These are phyloP conservation scores for Linnemannia hyalina DNA, from an alignment of 192 early-diverging fungal species.

Conservation along the genomic window DNA sequence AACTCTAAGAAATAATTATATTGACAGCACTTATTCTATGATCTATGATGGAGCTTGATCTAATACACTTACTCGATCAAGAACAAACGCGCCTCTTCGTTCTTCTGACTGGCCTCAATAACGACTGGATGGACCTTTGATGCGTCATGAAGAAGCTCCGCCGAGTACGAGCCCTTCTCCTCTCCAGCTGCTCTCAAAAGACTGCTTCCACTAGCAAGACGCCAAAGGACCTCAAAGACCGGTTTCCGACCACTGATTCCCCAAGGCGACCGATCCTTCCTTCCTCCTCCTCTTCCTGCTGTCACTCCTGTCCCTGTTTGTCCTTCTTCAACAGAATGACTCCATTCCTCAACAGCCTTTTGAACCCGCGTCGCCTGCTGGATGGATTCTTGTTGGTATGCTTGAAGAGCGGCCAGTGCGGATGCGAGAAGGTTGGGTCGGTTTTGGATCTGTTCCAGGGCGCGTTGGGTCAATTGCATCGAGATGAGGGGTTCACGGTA, in stretches of 20 bases:
- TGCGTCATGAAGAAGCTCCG: slow-evolving; percentile 22
- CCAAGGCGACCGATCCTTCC: slow-evolving; percentile 39
- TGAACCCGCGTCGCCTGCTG: slow-evolving; percentile 16
- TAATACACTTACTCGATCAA: slow-evolving; percentile 31
- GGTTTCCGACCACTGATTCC: slow-evolving; percentile 45
- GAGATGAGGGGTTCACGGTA: slow-evolving; percentile 78
- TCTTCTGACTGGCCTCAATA: slow-evolving; percentile 16
- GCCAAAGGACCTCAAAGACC: slow-evolving; percentile 47
- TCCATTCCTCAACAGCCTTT: slow-evolving; percentile 29
- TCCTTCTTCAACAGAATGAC: not conserved
- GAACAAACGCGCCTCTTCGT: slow-evolving; percentile 16
- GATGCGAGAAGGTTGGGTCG: slow-evolving; percentile 1
- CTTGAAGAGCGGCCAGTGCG: not conserved
- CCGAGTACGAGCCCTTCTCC: not conserved
- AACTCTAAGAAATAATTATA: not conserved
- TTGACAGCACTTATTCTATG: not conserved
- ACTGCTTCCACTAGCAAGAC: slow-evolving; percentile 30
- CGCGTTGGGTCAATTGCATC: slow-evolving; percentile 38
- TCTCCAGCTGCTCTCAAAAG: not conserved
- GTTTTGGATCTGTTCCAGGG: slow-evolving; percentile 15
- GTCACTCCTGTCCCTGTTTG: not conserved
- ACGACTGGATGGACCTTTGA: slow-evolving; percentile 39
- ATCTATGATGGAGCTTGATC: not conserved
- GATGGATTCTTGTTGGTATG: slow-evolving; percentile 19
- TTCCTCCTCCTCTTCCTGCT: not conserved